Base-by-base conservation (phyloP, 2,329 filamentous ascomycete species). In the Neopestalotiopsis clavispora region DNA sequence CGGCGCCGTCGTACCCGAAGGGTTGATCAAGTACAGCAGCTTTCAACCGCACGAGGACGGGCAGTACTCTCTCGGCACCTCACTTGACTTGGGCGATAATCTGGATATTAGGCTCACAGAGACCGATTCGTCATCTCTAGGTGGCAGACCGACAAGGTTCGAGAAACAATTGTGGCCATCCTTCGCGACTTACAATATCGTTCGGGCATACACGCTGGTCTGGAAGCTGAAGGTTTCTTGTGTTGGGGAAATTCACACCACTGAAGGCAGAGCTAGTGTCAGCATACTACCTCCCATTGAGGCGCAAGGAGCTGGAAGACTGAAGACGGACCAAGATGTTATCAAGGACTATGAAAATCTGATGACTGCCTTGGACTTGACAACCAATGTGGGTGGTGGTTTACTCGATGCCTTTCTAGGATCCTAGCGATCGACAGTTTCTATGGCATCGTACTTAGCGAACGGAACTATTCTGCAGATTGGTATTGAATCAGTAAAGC, bases 151-250 rank as follows among this genome's bases (percentile, higher is more conserved):
- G 10, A 30, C 13, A 1, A 23, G 42, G 4, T 69, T 69, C 34
- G 49, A 40, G 20, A 63, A 49, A 9, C 65, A 4, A 0, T 42
- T 70, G 9, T 66, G 65, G 42, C 67, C 69, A 9, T 66, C 67
- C 3, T 66, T 67, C 12, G 58, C 49, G 2, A 68, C 69, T 12
- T 70, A 70, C 57, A 70, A 70, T 32, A 64, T 67, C 34, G 45
- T 56, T 17, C n/a, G 45, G 20, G 32, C 67, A 4, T 63, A 70
- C 61, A 23, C 68, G 40, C 20, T 66, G 28, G 42, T 32, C 14
- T 70, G 66, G 67, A 63, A 62, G n/a, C 30, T 70, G 17, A 49
- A 62, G 10, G 20, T 70, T 13, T 13, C 14, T 2, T 68, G 69
- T 56, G 67, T 56, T 4, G 67, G 69, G 1, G 69, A 66, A 34